Evolutionary conservation across 768 basidiomycete species (phyloP).

Genomic region (Pleurotus eryngii): DNA sequence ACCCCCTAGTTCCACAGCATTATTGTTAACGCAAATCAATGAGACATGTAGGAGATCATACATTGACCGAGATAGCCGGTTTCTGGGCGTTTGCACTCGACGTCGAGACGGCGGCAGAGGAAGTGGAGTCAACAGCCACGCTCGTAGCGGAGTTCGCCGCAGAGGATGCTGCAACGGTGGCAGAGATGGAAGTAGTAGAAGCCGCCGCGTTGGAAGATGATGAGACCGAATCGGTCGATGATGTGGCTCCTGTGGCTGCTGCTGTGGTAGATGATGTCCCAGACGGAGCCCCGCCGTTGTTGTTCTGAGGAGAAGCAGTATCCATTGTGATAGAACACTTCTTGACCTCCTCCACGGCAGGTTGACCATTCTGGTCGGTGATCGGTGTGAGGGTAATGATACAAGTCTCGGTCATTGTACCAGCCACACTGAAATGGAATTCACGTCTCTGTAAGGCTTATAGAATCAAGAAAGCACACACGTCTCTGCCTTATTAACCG

Average conservation of each 20-base stretch:
- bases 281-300: background rate
- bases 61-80: slow-evolving; percentile 12
- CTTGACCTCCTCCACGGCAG: slow-evolving; percentile 48
- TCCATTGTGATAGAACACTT: slow-evolving; percentile 44
- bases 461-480: slow-evolving; percentile 27
- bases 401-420: slow-evolving; percentile 56
- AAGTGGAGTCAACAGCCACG: slow-evolving; percentile 14
- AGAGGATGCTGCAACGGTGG: slow-evolving; percentile 5
- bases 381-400: slow-evolving; percentile 54
- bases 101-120: slow-evolving; percentile 11
- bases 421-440: slow-evolving; percentile 37
- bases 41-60: background rate
- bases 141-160: slow-evolving; percentile 4
- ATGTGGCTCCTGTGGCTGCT: slow-evolving; percentile 13
- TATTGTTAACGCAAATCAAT: background rate
- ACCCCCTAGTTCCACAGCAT: background rate
- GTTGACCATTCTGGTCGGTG: slow-evolving; percentile 44
- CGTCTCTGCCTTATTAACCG: slow-evolving; percentile 43
- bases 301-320: slow-evolving; percentile 7
- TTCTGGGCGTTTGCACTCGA: slow-evolving; percentile 5
- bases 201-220: slow-evolving; percentile 5
- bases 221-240: slow-evolving; percentile 2
- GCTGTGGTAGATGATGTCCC: slow-evolving; percentile 11
- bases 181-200: slow-evolving; percentile 2
- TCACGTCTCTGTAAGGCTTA: slow-evolving; percentile 6